phyloP scores from a whole-genome alignment of 1,139 yeast species.

The Torulaspora pretoriensis region DNA sequence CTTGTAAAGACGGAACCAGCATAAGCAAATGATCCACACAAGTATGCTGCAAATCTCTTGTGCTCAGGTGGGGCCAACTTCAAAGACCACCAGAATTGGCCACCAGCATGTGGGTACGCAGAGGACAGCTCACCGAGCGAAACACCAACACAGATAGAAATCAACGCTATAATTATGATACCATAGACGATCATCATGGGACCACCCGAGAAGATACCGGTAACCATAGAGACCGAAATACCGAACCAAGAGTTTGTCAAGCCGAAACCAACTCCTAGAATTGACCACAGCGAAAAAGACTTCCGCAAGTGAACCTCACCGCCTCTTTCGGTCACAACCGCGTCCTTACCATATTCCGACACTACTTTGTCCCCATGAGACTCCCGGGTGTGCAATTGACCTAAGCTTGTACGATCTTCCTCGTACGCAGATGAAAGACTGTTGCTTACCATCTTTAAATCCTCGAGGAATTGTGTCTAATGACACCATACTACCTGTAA shows the following conservation, averaged over 20 bases:
- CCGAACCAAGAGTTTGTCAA: slow-evolving; percentile 71
- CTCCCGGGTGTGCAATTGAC: slow-evolving; percentile 12
- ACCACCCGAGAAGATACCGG: slow-evolving; percentile 64
- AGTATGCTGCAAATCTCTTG: slow-evolving; percentile 50
- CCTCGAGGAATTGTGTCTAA: background rate
- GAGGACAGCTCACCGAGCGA: slow-evolving; percentile 53
- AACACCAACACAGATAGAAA: slow-evolving; percentile 49
- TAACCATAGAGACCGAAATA: slow-evolving; percentile 57
- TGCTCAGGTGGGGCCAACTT: slow-evolving; percentile 50
- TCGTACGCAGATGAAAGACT: slow-evolving; percentile 8
- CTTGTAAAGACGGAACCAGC: slow-evolving; percentile 57
- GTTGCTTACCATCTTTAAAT: background rate
- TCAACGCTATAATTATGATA: slow-evolving; percentile 54
- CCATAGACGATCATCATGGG: slow-evolving; percentile 66
- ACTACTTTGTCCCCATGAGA: slow-evolving; percentile 1
- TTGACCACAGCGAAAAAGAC: slow-evolving; percentile 46
- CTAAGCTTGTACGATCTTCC: slow-evolving; percentile 6
- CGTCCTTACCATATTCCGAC: slow-evolving; percentile 9
- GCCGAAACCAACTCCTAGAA: slow-evolving; percentile 64
- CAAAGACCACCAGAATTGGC: slow-evolving; percentile 63
- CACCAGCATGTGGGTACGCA: slow-evolving; percentile 63
- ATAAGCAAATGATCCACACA: slow-evolving; percentile 58
- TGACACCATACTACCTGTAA: background rate
- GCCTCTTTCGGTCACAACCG: background rate
- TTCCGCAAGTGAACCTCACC: slow-evolving; percentile 36